Conservation (phyloP, 495 filamentous ascomycete genomes). For the Penicillium cinerascens region DNA sequence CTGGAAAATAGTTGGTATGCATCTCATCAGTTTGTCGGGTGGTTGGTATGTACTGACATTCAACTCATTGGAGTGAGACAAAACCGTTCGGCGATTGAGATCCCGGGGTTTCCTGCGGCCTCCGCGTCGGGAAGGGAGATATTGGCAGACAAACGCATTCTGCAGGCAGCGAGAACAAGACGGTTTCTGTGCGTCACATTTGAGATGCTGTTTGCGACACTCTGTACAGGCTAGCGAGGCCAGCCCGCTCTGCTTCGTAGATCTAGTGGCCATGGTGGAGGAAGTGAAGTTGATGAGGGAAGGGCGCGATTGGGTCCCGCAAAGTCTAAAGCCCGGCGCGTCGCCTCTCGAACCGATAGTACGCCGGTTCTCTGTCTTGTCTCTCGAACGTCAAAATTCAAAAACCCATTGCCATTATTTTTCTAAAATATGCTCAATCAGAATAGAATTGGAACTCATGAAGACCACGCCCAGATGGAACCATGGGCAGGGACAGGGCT, state of each 20-base stretch:
- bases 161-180: conserved; percentile 36
- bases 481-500: neutral
- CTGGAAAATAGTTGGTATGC: conserved; percentile 5
- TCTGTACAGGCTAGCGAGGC: conserved; percentile 40
- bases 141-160: conserved; percentile 29
- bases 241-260: conserved; percentile 22
- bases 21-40: neutral
- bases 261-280: neutral
- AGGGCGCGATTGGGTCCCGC: neutral
- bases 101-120: conserved; percentile 31
- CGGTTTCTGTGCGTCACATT: conserved; percentile 38
- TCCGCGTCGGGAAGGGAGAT: conserved; percentile 38
- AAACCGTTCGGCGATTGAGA: conserved; percentile 11
- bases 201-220: conserved; percentile 43
- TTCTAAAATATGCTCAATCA: neutral
- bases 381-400: too few species aligned
- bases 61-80: conserved; percentile 8
- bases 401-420: neutral
- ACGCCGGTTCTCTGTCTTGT: neutral
- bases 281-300: neutral
- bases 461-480: neutral
- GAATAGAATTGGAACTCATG: conserved; percentile 2
- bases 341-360: neutral
- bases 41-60: conserved; percentile 6
- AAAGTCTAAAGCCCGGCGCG: neutral